phyloP scores from a whole-genome alignment of 495 filamentous ascomycete species.

The Apodospora peruviana region DNA sequence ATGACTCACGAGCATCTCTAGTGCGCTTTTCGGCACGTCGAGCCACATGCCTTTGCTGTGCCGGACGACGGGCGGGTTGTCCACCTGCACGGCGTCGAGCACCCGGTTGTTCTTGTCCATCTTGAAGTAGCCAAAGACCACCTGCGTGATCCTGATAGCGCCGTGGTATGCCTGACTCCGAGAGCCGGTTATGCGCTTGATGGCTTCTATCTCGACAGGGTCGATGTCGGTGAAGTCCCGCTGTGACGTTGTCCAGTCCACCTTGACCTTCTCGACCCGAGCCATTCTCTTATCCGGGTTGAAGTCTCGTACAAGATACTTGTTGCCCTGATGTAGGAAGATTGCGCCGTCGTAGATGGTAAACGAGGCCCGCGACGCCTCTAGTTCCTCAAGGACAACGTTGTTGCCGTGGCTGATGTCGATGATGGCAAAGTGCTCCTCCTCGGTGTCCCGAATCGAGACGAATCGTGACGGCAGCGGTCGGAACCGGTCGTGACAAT shows the following conservation, averaged over 20 bases:
- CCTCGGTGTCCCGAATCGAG: constrained; percentile 86
- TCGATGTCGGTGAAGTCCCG: constrained; percentile 95
- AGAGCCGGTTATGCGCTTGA: constrained; percentile 54
- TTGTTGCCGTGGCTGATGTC: constrained; percentile 81
- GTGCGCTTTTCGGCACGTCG: constrained; percentile 72
- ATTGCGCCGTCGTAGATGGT: constrained; percentile 97
- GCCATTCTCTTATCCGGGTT: constrained; percentile 72
- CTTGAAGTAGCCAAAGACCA: constrained; percentile 96
- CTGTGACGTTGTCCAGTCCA: constrained; percentile 93
- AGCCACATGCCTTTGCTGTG: constrained; percentile 93
- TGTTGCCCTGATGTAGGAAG: constrained; percentile 91
- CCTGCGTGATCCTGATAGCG: constrained; percentile 71
- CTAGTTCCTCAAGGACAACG: constrained; percentile 87
- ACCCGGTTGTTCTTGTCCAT: constrained; percentile 70
- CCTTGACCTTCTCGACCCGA: constrained; percentile 65
- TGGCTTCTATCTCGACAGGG: constrained; percentile 76
- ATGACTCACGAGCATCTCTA: constrained; percentile 68
- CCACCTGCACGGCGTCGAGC: constrained; percentile 86
- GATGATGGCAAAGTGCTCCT: constrained; percentile 88
- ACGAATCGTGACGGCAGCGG: constrained; percentile 79
- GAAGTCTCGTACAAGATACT: constrained; percentile 87
- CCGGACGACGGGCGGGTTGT: constrained; percentile 85
- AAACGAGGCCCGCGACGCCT: constrained; percentile 90
- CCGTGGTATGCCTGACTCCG: constrained; percentile 70
- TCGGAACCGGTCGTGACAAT: constrained; percentile 83